phyloP scores from a whole-genome alignment of 192 early-diverging fungal species.

The Coemansia sp. region DNA sequence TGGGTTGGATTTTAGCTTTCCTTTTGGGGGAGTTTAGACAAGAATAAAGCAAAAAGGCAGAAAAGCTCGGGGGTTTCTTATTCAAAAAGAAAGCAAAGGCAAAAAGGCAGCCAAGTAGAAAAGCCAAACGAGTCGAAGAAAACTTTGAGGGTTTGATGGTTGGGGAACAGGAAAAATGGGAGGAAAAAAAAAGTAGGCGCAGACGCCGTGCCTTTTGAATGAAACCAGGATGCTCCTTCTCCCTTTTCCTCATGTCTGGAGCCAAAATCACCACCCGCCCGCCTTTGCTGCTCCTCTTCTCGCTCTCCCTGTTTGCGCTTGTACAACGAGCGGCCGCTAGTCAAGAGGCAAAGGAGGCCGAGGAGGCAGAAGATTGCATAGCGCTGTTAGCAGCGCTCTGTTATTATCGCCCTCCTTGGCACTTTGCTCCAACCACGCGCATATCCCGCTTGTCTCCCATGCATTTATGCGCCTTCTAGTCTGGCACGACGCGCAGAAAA shows the following conservation, averaged over 20 bases:
- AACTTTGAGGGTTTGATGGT: background rate
- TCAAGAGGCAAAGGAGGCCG: background rate
- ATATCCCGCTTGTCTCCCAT: background rate
- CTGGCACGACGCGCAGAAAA: background rate
- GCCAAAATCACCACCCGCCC: background rate
- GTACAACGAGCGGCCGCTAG: background rate
- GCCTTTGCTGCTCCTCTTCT: background rate
- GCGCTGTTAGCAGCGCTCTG: background rate
- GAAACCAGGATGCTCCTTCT: background rate
- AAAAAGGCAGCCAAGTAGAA: background rate
- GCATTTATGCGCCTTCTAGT: background rate
- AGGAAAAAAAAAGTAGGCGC: background rate
- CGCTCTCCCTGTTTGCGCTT: background rate
- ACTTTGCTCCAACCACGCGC: background rate
- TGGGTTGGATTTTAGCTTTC: too few species aligned
- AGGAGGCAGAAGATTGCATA: too few species aligned
- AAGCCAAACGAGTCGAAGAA: background rate
- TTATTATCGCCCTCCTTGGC: constrained; percentile 1
- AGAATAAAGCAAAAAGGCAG: too few species aligned
- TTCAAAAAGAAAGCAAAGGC: background rate
- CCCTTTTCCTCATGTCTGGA: too few species aligned
- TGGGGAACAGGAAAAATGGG: background rate
- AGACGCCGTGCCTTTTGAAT: constrained; percentile 12
- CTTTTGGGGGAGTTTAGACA: too few species aligned
- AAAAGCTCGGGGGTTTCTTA: too few species aligned